These are phyloP conservation scores for Symbiodinium natans DNA, from an alignment of 73 alveolate species.

Conservation along the genomic window DNA sequence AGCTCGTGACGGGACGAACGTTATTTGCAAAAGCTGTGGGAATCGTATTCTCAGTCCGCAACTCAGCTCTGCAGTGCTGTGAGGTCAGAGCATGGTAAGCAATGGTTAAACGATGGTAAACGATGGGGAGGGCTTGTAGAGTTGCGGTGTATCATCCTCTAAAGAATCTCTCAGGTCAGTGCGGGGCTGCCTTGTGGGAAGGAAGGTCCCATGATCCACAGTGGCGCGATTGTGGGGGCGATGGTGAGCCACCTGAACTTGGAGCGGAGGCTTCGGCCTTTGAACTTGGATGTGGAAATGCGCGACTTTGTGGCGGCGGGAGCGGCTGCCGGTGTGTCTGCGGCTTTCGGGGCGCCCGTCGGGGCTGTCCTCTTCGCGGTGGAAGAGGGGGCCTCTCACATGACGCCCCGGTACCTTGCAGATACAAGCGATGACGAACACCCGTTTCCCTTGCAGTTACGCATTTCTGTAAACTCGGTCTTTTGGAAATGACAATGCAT, in stretches of 20 bases:
- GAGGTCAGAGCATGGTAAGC: no score
- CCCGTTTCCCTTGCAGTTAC: neutral
- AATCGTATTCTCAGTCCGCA: conserved; percentile 54
- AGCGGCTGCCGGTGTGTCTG: conserved; percentile 90
- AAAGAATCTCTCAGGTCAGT: conserved; percentile 45
- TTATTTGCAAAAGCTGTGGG: conserved; percentile 78
- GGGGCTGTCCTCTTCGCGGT: conserved; percentile 85
- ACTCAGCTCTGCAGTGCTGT: conserved; percentile 6
- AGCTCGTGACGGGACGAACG: conserved; percentile 62
- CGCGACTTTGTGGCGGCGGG: conserved; percentile 92
- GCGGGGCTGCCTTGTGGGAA: conserved; percentile 93
- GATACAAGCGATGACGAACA: no score
- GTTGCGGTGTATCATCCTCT: no score
- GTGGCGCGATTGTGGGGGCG: conserved; percentile 90
- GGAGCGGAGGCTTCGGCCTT: conserved; percentile 79
- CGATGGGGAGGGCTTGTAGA: no score
- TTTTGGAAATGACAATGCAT: neutral
- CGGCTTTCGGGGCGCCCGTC: conserved; percentile 86
- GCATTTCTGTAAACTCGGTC: neutral
- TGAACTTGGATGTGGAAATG: conserved; percentile 71
- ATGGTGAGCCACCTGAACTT: conserved; percentile 65
- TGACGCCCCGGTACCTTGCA: conserved; percentile 37
- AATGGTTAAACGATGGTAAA: no score
- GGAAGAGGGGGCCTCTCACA: conserved; percentile 89
- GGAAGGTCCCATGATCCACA: conserved; percentile 93